A percentile compares a stretch with the other conserved stretches of the same genome.
Evolutionary conservation across 106 monocot genomes (phyloP).

Genomic region (Allium fistulosum): DNA sequence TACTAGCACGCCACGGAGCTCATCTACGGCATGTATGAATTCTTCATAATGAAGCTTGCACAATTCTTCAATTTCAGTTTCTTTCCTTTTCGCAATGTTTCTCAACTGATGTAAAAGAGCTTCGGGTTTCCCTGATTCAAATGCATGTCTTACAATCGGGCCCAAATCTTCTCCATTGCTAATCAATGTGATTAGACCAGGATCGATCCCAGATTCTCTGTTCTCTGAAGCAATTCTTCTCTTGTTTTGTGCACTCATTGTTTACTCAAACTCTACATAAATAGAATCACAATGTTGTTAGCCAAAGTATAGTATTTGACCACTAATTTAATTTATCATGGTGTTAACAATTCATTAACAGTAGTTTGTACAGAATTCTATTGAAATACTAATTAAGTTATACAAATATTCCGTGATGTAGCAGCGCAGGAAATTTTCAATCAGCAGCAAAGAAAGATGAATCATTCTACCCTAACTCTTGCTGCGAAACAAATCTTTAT

Average conservation of each 20-base stretch:
- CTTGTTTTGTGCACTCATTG: conserved; percentile 34
- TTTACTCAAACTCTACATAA: conserved; percentile 1
- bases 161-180: conserved; percentile 54
- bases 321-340: too few relatives aligned
- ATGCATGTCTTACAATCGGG: conserved; percentile 43
- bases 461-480: too few relatives aligned
- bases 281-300: neutral
- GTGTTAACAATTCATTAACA: too few relatives aligned
- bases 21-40: conserved; percentile 61
- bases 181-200: conserved; percentile 26
- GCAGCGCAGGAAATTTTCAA: too few relatives aligned
- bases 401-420: too few relatives aligned
- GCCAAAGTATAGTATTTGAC: too few relatives aligned
- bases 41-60: conserved; percentile 70
- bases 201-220: conserved; percentile 33
- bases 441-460: too few relatives aligned
- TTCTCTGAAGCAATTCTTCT: conserved; percentile 21
- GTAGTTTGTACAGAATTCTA: too few relatives aligned
- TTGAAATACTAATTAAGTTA: too few relatives aligned
- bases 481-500: too few relatives aligned
- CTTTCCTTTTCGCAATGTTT: conserved; percentile 50
- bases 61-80: conserved; percentile 64
- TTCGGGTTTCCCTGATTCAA: conserved; percentile 58
- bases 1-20: conserved; percentile 58
- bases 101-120: conserved; percentile 48